Percentiles rank a stretch among this genome's conserved stretches.
These are phyloP conservation scores for Candida suzukii DNA, from an alignment of 805 yeast species.

Conservation along the genomic window DNA sequence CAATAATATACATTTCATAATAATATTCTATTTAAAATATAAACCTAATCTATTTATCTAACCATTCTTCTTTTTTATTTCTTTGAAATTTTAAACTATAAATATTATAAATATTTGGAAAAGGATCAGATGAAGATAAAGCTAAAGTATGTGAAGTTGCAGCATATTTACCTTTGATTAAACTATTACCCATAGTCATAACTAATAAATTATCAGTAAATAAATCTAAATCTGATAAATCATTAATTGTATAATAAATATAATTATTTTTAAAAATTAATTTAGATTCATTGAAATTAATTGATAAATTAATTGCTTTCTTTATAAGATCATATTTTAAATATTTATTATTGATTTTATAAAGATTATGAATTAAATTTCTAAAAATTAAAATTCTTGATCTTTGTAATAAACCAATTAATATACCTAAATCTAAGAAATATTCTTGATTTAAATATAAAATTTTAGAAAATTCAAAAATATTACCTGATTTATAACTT, in stretches of 20 bases:
- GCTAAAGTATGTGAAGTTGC: constrained; percentile 16
- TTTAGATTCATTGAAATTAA: constrained; percentile 5
- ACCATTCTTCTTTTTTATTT: constrained; percentile 22
- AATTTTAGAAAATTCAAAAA: constrained; percentile 25
- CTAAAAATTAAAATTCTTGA: constrained; percentile 37
- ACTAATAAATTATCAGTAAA: constrained; percentile 44
- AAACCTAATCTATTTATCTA: constrained; percentile 11
- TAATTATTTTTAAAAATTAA: constrained; percentile 6
- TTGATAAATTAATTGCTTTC: constrained; percentile 18
- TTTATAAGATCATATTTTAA: constrained; percentile 16
- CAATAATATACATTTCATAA: too few species aligned
- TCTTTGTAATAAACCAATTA: constrained; percentile 40
- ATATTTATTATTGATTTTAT: constrained; percentile 5
- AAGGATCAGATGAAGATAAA: constrained; percentile 21
- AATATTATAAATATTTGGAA: constrained; percentile 18
- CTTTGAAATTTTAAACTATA: constrained; percentile 13
- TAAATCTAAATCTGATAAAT: constrained; percentile 22
- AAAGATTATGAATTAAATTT: constrained; percentile 27
- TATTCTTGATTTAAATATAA: constrained; percentile 30
- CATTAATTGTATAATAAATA: constrained; percentile 11
- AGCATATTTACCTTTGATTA: constrained; percentile 44
- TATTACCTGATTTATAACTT: constrained; percentile 35
- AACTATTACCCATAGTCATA: constrained; percentile 44
- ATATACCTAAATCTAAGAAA: constrained; percentile 29
- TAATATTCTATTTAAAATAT: too few species aligned